Evolutionary conservation across 257 asterid genomes (phyloP).

Genomic region (Solanum chiquidenum): DNA sequence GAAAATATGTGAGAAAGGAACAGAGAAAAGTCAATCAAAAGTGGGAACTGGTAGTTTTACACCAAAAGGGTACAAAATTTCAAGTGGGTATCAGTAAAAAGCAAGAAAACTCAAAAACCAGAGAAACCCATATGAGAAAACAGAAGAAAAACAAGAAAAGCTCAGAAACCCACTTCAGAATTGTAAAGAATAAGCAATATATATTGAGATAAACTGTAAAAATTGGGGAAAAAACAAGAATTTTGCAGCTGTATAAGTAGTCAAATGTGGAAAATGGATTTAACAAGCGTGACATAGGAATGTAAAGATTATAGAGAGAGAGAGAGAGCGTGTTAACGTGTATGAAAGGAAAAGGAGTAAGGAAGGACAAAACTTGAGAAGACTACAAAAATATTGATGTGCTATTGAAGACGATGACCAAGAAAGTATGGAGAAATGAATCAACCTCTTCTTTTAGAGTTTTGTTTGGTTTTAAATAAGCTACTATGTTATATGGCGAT

Average conservation of each 20-base stretch:
- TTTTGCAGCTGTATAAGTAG: not conserved
- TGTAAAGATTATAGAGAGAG: not conserved
- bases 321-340: conserved; percentile 3
- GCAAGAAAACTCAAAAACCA: not conserved
- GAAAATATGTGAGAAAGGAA: not conserved
- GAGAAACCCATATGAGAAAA: not conserved
- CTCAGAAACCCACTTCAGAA: not conserved
- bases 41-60: not conserved
- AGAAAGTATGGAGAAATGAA: not conserved
- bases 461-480: not conserved
- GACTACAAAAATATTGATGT: not conserved
- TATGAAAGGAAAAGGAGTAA: not conserved
- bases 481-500: not conserved
- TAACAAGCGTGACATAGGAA: not conserved
- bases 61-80: not conserved
- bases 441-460: not conserved
- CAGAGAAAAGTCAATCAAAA: not conserved
- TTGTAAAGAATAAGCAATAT: not conserved
- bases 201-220: not conserved
- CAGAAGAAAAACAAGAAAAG: not conserved
- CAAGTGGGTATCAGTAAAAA: not conserved
- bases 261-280: not conserved
- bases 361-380: not conserved
- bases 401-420: not conserved
- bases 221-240: not conserved